Base-by-base conservation (phyloP, 768 basidiomycete genomes). In the Tylopilus vinaceipallidus region DNA sequence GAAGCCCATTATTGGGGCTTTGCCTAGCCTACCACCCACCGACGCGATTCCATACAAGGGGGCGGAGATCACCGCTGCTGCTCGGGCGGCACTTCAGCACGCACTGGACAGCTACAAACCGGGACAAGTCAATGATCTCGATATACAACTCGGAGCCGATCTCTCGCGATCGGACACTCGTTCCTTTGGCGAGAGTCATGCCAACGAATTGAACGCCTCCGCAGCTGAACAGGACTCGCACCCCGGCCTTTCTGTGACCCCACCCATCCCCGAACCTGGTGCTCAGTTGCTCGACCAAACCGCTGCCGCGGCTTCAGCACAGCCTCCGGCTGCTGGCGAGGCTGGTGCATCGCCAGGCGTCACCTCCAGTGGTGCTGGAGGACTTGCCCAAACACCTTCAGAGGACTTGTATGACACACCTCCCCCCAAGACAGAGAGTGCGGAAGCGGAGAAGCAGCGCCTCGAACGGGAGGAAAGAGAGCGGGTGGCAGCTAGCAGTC, bases 131-230 rank as follows among this genome's bases (percentile, higher is more conserved):
- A n/a, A n/a, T n/a, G 75, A 74, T 35, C 72, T 89, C 11, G 72
- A 75, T 33, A 66, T 73, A 11, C 74, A 76, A 14, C 53, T 67
- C 13, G 66, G 73, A 24, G 71, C 73, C 6, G 83, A 86, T 61
- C 75, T 89, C 34, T 75, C 76, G 51, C 74, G 84, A 52, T 84
- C 84, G 4, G 86, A 92, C 59, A 88, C 86, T 0, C 80, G 80
- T 49, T 90, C 86, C 67, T 93, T 93, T 61, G 91, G 91, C 17
- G 87, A 86, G 67, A 91, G 83, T 33, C 91, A 93, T 59, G 87
- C 86, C 0, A 75, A 70, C 30, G 91, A 92, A 68, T 74, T 93
- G 30, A 77, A 77, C 16, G 75, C 75, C 12, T 62, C 64, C 0
- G 54, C 62, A 20, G 48, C 56, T 6, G 59, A 54, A 23, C 52